Evolutionary conservation across 148 eudicot genomes (phyloP).

Genomic region (Persicaria maculosa): DNA sequence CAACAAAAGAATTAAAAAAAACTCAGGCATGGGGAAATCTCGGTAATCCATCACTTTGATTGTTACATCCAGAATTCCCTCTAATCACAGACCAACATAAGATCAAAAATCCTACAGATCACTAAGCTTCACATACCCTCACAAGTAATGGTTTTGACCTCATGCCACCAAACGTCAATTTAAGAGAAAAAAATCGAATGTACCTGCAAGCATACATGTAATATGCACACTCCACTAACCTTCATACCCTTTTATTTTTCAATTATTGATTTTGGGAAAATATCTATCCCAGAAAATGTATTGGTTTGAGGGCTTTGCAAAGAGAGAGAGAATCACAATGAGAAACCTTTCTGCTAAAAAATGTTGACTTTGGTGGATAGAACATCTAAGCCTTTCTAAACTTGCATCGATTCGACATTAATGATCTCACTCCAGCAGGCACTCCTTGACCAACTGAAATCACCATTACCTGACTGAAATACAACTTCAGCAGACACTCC

Average conservation of each 20-base stretch:
- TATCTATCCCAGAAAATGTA: no score
- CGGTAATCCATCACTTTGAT: not conserved
- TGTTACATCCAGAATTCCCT: not conserved
- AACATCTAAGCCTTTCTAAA: conserved; percentile 74
- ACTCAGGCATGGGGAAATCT: not conserved
- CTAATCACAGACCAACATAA: not conserved
- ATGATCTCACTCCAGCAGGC: conserved; percentile 69
- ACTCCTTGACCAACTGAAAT: no score
- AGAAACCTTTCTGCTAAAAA: conserved; percentile 60
- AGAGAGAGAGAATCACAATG: conserved; percentile 11
- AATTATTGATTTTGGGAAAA: no score
- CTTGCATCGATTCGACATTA: conserved; percentile 97
- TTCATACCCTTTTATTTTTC: no score
- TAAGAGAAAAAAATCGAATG: no score
- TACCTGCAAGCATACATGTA: no score
- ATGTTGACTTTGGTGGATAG: conserved; percentile 84
- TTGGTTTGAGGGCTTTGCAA: no score
- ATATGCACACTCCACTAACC: no score
- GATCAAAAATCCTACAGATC: not conserved
- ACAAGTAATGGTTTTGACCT: not conserved
- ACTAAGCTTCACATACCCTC: not conserved
- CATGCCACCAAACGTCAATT: not conserved
- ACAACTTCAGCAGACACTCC: no score
- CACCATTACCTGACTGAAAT: no score
- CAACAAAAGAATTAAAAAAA: no score